Conservation (phyloP, 75 land plant genomes). For the Isoetes taiwanensis region DNA sequence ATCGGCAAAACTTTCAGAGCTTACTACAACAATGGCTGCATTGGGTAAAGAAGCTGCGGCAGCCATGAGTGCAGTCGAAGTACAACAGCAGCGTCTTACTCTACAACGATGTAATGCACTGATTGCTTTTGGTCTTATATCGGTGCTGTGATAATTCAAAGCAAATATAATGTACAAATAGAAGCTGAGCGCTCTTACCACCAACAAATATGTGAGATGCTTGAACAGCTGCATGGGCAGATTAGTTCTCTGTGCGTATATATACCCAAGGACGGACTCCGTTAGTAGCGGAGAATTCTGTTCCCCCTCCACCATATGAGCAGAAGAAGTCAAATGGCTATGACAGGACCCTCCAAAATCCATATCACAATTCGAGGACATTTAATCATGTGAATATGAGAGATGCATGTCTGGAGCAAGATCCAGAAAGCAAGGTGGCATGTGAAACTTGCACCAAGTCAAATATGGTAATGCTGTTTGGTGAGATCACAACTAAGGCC, state of each 20-base stretch:
- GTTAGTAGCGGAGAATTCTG: background rate
- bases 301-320: background rate
- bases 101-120: constrained; percentile 65
- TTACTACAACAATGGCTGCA: constrained; percentile 51
- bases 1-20: constrained; percentile 57
- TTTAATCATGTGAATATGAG: no score
- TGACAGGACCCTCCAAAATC: no score
- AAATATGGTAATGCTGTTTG: constrained; percentile 24
- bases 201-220: constrained; percentile 43
- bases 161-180: constrained; percentile 46
- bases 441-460: constrained; percentile 17
- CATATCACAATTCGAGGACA: no score
- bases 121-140: no score
- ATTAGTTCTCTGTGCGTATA: constrained; percentile 11
- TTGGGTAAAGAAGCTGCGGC: constrained; percentile 85
- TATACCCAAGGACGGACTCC: background rate
- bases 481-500: constrained; percentile 24
- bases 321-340: background rate
- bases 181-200: constrained; percentile 71
- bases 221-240: constrained; percentile 67
- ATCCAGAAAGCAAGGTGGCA: constrained; percentile 19
- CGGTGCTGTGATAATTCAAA: no score
- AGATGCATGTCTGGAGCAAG: constrained; percentile 19
- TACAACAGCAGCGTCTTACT: constrained; percentile 75
- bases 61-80: constrained; percentile 85